A percentile compares a stretch with the other conserved stretches of the same genome.
These are phyloP conservation scores for Talaromyces verruculosus DNA, from an alignment of 2,329 filamentous ascomycete genomes.

Conservation along the genomic window DNA sequence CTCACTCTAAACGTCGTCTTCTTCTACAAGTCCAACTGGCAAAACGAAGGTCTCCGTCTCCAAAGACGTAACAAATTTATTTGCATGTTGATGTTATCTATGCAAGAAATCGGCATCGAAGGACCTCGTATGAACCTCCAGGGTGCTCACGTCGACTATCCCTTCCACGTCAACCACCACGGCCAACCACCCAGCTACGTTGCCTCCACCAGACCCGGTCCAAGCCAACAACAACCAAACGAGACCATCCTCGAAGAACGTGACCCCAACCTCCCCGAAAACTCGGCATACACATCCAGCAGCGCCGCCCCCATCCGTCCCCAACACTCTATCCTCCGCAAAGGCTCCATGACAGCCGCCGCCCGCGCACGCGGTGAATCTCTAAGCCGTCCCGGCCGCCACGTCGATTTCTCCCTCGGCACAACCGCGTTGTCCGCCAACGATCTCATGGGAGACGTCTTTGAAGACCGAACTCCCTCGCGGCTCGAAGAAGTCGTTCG, in stretches of 20 bases:
- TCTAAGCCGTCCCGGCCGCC: conserved; percentile 56
- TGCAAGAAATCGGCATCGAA: conserved; percentile 81
- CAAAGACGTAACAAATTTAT: conserved; percentile 93
- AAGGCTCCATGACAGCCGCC: conserved; percentile 44
- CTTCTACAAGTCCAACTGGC: conserved; percentile 97
- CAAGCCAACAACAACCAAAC: conserved; percentile 33
- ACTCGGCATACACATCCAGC: conserved; percentile 26
- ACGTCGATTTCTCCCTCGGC: conserved; percentile 70
- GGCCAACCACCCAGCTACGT: conserved; percentile 47
- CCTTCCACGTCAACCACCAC: conserved; percentile 61
- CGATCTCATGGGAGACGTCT: conserved; percentile 65
- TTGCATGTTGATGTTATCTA: conserved; percentile 82
- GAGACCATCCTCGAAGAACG: conserved; percentile 44
- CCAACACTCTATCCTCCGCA: conserved; percentile 58
- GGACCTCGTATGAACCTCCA: conserved; percentile 73
- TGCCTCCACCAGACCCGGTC: conserved; percentile 44
- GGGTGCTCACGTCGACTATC: conserved; percentile 65
- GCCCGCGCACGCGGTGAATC: conserved; percentile 58
- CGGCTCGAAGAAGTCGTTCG: conserved; percentile 45
- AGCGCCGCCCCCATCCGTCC: conserved; percentile 27
- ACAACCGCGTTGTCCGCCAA: conserved; percentile 60
- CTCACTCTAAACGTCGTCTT: conserved; percentile 90
- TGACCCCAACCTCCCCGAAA: conserved; percentile 34
- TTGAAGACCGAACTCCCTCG: conserved; percentile 53
- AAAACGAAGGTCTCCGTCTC: conserved; percentile 88